Evolutionary conservation across 331 rosid species (phyloP), one percentile per base, ranked within the genome.

Genomic region (Malus hybrid): DNA sequence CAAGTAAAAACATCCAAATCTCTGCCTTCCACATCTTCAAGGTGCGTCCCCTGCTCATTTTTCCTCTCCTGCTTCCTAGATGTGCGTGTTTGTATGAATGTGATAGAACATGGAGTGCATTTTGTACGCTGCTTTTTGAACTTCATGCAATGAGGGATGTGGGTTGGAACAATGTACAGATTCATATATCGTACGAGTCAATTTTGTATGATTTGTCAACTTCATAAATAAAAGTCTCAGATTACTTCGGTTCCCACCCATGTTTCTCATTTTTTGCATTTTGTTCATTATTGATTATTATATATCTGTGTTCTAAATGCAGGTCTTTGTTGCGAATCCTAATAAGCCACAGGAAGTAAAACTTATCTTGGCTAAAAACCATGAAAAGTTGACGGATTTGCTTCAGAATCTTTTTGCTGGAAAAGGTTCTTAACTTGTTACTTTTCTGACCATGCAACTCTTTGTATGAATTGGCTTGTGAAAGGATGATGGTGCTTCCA

Each of bases 11-110:
- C 77, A 89, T 92, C 81, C 97, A 92, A 74, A 71, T 94, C 33
- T 88, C 96, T 31, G 99, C 97, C 72, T 94, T 94, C 82, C 99
- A 94, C 96, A 92, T 94, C 83, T 94, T 94, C 85, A 94, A 94
- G 99, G 99, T 94, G 71, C 69, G 66, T 27, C 6, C 28, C 32
- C 29, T 48, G 76, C 60, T 63, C 29, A 22, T 74, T 70, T 31
- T 7, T 54, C 2, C 12, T 33, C 20, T 16, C 67, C 9, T 20
- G 5, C 48, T 62, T 14, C 24, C 18, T 62, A 0, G 16, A 15
- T 39, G 19, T 57, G 42, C 15, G 59, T 34, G 44, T 20, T 6
- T 79, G 75, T 34, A 20, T 72, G 56, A 24, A 20, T 72, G 67
- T 59, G 24, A 39, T 55, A 6, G 36, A 62, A 29, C 6, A 62